Conservation (phyloP, 192 early-diverging fungal genomes). For the Bifiguratus adelaidae region DNA sequence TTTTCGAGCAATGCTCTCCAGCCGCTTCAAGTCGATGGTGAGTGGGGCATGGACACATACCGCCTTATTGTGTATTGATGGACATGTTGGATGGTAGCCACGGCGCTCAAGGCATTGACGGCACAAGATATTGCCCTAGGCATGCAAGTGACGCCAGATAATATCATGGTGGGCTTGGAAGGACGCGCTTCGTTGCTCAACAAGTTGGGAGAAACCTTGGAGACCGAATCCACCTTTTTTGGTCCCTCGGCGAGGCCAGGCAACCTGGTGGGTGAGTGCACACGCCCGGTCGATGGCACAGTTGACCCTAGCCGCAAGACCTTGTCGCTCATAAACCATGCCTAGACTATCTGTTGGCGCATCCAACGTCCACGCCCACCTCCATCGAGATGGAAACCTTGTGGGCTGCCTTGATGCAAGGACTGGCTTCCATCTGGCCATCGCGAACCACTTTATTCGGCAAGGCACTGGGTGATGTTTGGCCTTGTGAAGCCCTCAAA, state of each 20-base stretch:
- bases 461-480: slow-evolving; percentile 75
- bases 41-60: no score
- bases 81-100: no score
- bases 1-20: slow-evolving; percentile 52
- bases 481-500: slow-evolving; percentile 18
- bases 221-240: slow-evolving; percentile 46
- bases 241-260: slow-evolving; percentile 57
- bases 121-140: slow-evolving; percentile 38
- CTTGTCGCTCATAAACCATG: background rate
- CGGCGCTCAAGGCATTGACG: slow-evolving; percentile 37
- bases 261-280: slow-evolving; percentile 51
- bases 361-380: slow-evolving; percentile 29
- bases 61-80: no score
- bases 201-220: slow-evolving; percentile 46
- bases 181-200: slow-evolving; percentile 64
- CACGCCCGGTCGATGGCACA: background rate
- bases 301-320: background rate
- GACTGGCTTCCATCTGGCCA: slow-evolving; percentile 77
- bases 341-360: slow-evolving; percentile 60
- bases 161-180: slow-evolving; percentile 71
- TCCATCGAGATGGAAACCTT: slow-evolving; percentile 53
- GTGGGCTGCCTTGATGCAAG: slow-evolving; percentile 76
- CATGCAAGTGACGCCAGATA: slow-evolving; percentile 70
- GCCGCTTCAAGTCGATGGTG: slow-evolving; percentile 66
- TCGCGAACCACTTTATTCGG: slow-evolving; percentile 69